Evolutionary conservation across 2,329 filamentous ascomycete genomes (phyloP).

Genomic region (Botrytis aclada): DNA sequence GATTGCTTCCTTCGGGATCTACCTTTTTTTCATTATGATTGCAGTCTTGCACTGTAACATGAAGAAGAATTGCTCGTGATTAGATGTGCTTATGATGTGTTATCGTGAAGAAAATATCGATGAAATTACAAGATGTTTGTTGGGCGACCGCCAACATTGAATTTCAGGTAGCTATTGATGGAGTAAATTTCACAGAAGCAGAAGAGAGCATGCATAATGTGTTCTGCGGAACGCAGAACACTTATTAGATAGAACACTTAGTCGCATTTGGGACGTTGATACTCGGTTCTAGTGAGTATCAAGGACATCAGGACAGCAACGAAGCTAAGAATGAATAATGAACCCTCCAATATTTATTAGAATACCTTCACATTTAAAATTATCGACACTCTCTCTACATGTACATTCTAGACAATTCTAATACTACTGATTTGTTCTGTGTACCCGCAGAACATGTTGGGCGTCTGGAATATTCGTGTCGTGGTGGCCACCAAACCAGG

Average conservation of each 20-base stretch:
- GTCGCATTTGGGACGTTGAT: background rate
- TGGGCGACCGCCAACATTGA: no score
- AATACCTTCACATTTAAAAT: background rate
- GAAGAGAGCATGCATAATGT: no score
- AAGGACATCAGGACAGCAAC: background rate
- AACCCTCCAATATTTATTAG: background rate
- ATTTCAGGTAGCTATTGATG: background rate
- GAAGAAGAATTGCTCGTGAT: slow-evolving; percentile 37
- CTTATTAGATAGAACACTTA: background rate
- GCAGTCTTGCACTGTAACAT: slow-evolving; percentile 35
- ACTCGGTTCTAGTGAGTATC: background rate
- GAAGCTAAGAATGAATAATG: background rate
- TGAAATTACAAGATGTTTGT: no score
- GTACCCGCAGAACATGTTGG: background rate
- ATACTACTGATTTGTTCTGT: background rate
- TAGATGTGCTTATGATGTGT: no score
- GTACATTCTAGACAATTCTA: background rate
- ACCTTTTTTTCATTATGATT: slow-evolving; percentile 41
- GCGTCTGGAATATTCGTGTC: background rate
- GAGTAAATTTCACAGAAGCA: background rate
- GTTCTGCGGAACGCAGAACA: background rate
- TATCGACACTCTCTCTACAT: background rate
- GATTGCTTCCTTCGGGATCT: slow-evolving; percentile 30
- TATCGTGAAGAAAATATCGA: background rate
- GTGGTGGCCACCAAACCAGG: background rate